Evolutionary conservation across 306 rosid species (phyloP).

Genomic region (Carpinus fangiana): DNA sequence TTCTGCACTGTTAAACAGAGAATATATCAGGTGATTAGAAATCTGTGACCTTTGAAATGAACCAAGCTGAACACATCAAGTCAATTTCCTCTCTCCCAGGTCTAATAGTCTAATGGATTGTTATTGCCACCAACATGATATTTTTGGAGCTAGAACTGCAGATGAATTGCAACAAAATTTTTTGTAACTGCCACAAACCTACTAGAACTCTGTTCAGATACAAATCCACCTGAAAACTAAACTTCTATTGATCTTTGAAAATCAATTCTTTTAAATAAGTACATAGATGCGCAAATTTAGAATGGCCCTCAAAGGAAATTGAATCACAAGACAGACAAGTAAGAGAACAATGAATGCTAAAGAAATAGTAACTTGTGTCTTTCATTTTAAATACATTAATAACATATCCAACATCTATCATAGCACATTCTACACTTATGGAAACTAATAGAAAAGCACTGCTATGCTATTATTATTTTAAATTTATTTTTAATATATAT

Average conservation of each 20-base stretch:
- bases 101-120: too few relatives aligned
- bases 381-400: neutral
- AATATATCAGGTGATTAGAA: neutral
- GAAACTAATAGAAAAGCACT: neutral
- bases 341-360: neutral
- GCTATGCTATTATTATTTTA: neutral
- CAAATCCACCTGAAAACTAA: neutral
- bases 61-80: too few relatives aligned
- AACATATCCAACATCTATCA: neutral
- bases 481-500: too few relatives aligned
- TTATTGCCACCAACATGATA: too few relatives aligned
- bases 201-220: neutral
- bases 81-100: too few relatives aligned
- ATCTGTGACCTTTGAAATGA: too few relatives aligned
- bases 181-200: too few relatives aligned
- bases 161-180: neutral
- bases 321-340: neutral
- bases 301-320: neutral
- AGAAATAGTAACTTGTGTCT: neutral
- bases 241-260: neutral
- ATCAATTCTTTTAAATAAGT: neutral
- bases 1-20: constrained; percentile 56
- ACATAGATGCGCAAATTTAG: neutral
- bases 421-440: neutral
- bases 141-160: too few relatives aligned